Base-by-base conservation (phyloP, 805 yeast genomes). In the Teunomyces gatunensis region DNA sequence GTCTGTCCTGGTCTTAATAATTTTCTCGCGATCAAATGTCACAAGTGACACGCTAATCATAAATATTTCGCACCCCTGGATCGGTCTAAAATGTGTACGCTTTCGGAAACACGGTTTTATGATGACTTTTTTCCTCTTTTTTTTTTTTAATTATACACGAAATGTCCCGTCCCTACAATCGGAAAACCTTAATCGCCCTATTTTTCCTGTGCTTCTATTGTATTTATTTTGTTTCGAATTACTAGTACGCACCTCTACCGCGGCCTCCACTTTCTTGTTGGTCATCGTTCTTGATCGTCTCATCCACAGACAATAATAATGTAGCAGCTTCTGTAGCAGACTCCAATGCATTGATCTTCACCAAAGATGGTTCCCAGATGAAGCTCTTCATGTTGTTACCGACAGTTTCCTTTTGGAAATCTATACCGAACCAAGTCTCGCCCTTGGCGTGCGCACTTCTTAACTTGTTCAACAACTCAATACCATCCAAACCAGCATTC, bases 281-380 rank as follows among this genome's bases (percentile, higher is more conserved):
- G 53, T 82, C 88, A 59, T 85, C 80, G 60, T 84, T 87, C 56
- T 77, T 83, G 58, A 87, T 85, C 13, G 98, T 94, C 74, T 94
- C 98, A 67, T 94, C 99, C 50, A 94, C 96, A n/a, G 95, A 85
- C 55, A 94, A 77, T 56, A 94, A 87, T 61, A 94, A 75, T 48
- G 88, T 85, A 6, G 98, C 96, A 37, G 99, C 99, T 69, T 94
- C 99, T 10, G 97, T 86, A 20, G 99, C 99, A 60, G 95, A 85
- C 66, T 84, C 85, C 49, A 94, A 73, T n/a, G 98, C 97, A 66
- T 94, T 94, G 50, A 83, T 80, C 71, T 94, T 94, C 45, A 92
- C 96, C 58, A 94, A 78, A 37, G 97, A 85, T 3, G 99, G 99
- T 69, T 94, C 99, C 99, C 99, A 94, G 48, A 94, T 95, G 60